Base-by-base conservation (phyloP, 1,284 basidiomycete genomes). In the Cystobasidium pallidum region DNA sequence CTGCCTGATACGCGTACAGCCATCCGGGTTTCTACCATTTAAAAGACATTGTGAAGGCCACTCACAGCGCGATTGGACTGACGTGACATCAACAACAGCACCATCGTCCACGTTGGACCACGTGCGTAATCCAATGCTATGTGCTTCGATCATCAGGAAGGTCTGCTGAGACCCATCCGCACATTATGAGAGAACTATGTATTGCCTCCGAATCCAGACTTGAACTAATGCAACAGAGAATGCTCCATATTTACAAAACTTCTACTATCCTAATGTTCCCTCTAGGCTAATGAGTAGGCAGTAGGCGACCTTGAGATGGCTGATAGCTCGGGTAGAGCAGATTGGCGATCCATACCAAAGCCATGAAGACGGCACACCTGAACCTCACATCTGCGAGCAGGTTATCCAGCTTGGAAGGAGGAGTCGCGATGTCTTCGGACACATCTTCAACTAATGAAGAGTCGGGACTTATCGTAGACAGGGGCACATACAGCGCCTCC, bases 291-390 rank as follows among this genome's bases (percentile, higher is more conserved):
- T 64, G 62, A 4, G 62, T 64, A 17, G 62, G 62, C n/a, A 64
- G 32, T 10, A 73, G 57, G 39, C 67, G 71, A 36, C 71, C 71
- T 57, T 66, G 55, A 32, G 43, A 26, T 13, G 71, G 64, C 28
- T 66, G 63, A n/a, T 39, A 64, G 43, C 41, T 61, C n/a, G 71
- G 71, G 30, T 73, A 73, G 2, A 66, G 55, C 13, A 73, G 21
- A 41, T 73, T 73, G 55, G 62, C 47, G 32, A 73, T 19, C 71
- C 71, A 73, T n/a, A 73, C 49, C 19, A 73, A 24, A 8, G 17
- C 71, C 63, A 73, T 58, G 19, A 67, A 36, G 28, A 58, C n/a
- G 2, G 57, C 63, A 21, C 52, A 54, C 17, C 71, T 51, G 32
- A 62, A 43, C 15, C 17, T 51, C 34, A 73, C 32, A 39, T 54